Base-by-base conservation (phyloP, 192 early-diverging fungal genomes). In the Backusella psychrophila region DNA sequence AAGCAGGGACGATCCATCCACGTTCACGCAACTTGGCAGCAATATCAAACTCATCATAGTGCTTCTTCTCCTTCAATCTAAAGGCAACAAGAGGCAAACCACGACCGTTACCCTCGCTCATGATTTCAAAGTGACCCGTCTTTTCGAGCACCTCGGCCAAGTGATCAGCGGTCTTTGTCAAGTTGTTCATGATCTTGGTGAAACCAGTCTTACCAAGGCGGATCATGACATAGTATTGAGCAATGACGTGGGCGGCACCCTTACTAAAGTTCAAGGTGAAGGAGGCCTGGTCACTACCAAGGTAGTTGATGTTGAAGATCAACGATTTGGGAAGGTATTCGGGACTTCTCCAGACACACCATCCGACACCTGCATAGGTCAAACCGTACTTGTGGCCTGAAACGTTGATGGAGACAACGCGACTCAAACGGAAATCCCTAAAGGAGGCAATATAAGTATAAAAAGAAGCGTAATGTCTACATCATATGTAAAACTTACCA, bases 221-320 rank as follows among this genome's bases (percentile, higher is more conserved):
- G 53, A 95, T 83, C 53, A 96, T 88, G 63, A 88, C 86, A 84
- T 95, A 96, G 82, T 96, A 96, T 83, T 95, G 93, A 21, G 87
- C 92, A 53, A 96, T 89, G 71, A 94, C 87, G 52, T 84, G 83
- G 66, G 88, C 83, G 23, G 91, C 88, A 0, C 89, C 84, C 66
- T 90, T 89, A 74, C 89, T 91, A 69, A 94, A 94, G 76, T 94
- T 94, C 44, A 94, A 85, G 14, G 93, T 93, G 71, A 93, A 92
- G 5, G 92, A 81, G 15, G 81, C 81, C 69, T 71, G 56, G 7
- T 79, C 73, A 41, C 74, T 80, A 6, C 77, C 77, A 12, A 78
- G 39, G 53, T 81, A 81, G 36, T 81, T 77, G 75, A 81, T 63
- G 66, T 92, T 89, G 75, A 96, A 93, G n/a, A 93, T 88, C 73